Percentiles rank a stretch among this genome's conserved stretches.
Evolutionary conservation across 257 asterid genomes (phyloP).

Genomic region (Primulina tabacum): DNA sequence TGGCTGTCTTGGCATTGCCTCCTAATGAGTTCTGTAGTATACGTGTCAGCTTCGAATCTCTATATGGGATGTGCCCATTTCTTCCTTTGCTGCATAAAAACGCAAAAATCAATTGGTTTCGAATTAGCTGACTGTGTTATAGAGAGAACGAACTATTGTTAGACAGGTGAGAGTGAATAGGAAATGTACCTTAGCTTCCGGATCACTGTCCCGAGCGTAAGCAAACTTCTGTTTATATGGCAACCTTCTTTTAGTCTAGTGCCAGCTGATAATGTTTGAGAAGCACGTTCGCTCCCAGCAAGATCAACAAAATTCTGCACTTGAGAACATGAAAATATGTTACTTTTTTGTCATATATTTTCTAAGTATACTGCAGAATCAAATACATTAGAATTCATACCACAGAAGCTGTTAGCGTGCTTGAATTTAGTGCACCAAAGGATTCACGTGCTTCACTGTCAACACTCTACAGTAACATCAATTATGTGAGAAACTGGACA

Average conservation of each 20-base stretch:
- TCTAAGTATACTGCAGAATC: neutral
- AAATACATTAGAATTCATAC: conserved; percentile 41
- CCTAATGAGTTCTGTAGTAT: conserved; percentile 83
- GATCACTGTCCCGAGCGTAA: conserved; percentile 89
- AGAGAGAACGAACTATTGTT: neutral
- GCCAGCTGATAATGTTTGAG: conserved; percentile 70
- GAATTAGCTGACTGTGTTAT: neutral
- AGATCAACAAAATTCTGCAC: conserved; percentile 81
- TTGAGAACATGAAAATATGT: conserved; percentile 14
- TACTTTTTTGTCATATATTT: neutral
- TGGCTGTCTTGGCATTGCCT: conserved; percentile 89
- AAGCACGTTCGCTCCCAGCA: conserved; percentile 96
- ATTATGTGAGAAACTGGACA: neutral
- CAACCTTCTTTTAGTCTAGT: conserved; percentile 78
- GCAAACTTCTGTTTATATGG: conserved; percentile 92
- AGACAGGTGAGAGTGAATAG: neutral
- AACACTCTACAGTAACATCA: conserved; percentile 50
- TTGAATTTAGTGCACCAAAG: conserved; percentile 42
- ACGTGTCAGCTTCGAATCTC: conserved; percentile 94
- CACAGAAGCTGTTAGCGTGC: conserved; percentile 79
- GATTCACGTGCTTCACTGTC: conserved; percentile 66
- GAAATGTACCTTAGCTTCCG: conserved; percentile 73
- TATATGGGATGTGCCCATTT: conserved; percentile 78
- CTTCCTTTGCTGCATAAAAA: conserved; percentile 71
- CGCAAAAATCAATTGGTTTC: neutral